A percentile compares a stretch with the other conserved stretches of the same genome.
Evolutionary conservation across 768 basidiomycete species (phyloP).

Genomic region (Gautieria morchelliformis): DNA sequence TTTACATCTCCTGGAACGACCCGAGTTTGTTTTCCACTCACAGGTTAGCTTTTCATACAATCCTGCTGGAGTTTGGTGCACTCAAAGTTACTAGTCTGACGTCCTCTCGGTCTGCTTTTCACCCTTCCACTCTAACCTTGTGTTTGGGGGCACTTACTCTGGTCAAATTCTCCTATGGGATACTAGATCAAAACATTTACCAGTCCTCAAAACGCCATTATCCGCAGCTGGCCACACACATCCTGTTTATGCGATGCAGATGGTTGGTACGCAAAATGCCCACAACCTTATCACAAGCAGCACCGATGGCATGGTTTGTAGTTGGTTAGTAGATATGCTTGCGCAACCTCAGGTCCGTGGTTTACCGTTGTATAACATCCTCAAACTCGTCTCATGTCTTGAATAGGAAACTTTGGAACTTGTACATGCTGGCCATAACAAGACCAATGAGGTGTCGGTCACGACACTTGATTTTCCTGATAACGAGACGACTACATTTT

Average conservation of each 20-base stretch:
- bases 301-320: constrained; percentile 94
- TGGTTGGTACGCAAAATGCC: constrained; percentile 98
- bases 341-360: constrained; percentile 82
- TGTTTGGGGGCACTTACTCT: constrained; percentile 99
- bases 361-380: background rate
- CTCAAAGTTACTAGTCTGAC: constrained; percentile 60
- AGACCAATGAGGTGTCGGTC: constrained; percentile 94
- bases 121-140: constrained; percentile 92
- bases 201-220: constrained; percentile 91
- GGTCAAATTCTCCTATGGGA: constrained; percentile 99
- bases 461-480: constrained; percentile 91
- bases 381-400: background rate
- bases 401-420: constrained; percentile 87
- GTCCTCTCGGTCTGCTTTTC: constrained; percentile 96
- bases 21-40: constrained; percentile 97
- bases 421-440: constrained; percentile 82
- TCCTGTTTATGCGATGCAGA: constrained; percentile 96
- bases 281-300: constrained; percentile 96
- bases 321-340: constrained; percentile 98
- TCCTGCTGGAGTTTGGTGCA: background rate
- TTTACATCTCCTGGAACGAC: constrained; percentile 85
- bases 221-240: constrained; percentile 97
- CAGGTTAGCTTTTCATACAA: constrained; percentile 48
- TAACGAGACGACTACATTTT: constrained; percentile 94
- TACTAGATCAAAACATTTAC: constrained; percentile 91